Conservation (phyloP, 116 monocot genomes). For the Papilionanthe hybrid region DNA sequence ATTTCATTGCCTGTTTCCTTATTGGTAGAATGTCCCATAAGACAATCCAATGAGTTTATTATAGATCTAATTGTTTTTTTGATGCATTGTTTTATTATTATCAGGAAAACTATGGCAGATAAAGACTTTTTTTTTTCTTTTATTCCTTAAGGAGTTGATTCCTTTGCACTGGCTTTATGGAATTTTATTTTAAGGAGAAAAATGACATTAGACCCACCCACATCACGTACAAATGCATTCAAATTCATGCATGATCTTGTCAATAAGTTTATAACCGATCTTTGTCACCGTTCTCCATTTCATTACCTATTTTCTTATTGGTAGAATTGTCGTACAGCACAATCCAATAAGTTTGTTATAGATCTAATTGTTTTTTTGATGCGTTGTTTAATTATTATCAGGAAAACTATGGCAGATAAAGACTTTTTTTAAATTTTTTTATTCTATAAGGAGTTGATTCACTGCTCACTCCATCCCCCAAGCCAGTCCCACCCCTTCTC, state of each 20-base stretch:
- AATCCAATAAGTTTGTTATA: not conserved
- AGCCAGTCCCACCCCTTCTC: not conserved
- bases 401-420: not conserved
- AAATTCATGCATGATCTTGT: not conserved
- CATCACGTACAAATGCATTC: not conserved
- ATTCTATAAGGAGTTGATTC: not conserved
- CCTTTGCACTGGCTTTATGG: not conserved
- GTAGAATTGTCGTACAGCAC: not conserved
- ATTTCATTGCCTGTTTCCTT: not conserved
- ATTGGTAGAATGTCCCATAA: not conserved
- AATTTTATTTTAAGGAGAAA: not conserved
- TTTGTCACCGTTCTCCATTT: not conserved
- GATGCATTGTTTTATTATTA: not conserved
- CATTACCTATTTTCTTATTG: not conserved
- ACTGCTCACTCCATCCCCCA: not conserved
- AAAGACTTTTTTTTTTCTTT: not conserved
- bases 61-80: not conserved
- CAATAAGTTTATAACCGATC: not conserved
- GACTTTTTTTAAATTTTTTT: not conserved
- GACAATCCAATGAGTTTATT: not conserved
- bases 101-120: not conserved
- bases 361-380: not conserved
- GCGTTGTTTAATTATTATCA: not conserved
- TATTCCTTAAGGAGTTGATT: not conserved
- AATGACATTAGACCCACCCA: not conserved